phyloP scores from a whole-genome alignment of 2,329 filamentous ascomycete genomes.

The Sarocladium kiliense region DNA sequence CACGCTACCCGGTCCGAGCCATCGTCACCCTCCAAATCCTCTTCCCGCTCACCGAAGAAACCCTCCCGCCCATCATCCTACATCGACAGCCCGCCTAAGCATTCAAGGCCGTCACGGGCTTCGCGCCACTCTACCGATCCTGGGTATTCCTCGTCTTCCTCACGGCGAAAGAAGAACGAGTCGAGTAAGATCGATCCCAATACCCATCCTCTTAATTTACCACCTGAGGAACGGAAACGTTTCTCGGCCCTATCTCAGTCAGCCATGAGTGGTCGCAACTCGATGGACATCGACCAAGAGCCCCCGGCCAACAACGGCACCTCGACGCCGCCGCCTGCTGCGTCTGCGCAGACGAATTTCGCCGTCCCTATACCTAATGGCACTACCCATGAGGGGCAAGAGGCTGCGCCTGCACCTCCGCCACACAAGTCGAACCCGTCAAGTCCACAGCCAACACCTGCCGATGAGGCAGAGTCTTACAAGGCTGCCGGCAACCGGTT shows the following conservation, averaged over 20 bases:
- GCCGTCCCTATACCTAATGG: constrained; percentile 48
- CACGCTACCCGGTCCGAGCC: constrained; percentile 30
- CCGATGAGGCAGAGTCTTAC: constrained; percentile 81
- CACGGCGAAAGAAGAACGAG: constrained; percentile 29
- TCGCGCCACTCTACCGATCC: constrained; percentile 46
- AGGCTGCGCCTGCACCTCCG: constrained; percentile 55
- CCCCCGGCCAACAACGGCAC: constrained; percentile 37
- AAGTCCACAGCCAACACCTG: constrained; percentile 48
- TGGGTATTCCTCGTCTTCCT: constrained; percentile 33
- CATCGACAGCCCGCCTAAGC: constrained; percentile 18
- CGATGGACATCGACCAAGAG: constrained; percentile 76
- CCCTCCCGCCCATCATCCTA: constrained; percentile 22
- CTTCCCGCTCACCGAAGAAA: constrained; percentile 25
- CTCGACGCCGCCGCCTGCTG: constrained; percentile 41
- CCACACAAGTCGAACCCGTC: constrained; percentile 64
- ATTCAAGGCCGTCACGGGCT: constrained; percentile 35
- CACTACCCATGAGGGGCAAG: constrained; percentile 34
- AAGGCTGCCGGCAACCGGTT: constrained; percentile 93
- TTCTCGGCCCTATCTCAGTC: constrained; percentile 59
- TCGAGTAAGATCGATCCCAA: constrained; percentile 56
- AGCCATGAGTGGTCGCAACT: constrained; percentile 53
- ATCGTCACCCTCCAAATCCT: constrained; percentile 30
- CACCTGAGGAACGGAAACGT: constrained; percentile 78
- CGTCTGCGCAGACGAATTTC: constrained; percentile 38
- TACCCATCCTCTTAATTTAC: constrained; percentile 84